Evolutionary conservation across 139 green algal genomes (phyloP).

Genomic region (Chlorokybus atmophyticus): DNA sequence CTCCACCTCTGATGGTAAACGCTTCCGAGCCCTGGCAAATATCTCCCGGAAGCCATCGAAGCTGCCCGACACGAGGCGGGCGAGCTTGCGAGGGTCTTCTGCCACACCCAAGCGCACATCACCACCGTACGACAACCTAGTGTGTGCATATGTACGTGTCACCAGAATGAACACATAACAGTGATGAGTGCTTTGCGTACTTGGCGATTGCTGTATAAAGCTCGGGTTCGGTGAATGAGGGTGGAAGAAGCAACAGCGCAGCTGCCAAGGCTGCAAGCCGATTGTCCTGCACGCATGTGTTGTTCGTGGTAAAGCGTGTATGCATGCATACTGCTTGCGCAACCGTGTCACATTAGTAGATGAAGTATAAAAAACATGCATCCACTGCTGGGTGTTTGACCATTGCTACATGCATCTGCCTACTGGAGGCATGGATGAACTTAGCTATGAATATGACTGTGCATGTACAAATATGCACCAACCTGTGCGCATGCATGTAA

Average conservation of each 20-base stretch:
- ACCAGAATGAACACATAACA: too few relatives aligned
- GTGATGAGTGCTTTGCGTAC: too few relatives aligned
- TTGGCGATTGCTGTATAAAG: too few relatives aligned
- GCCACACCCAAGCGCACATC: too few relatives aligned
- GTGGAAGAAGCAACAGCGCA: constrained; percentile 57
- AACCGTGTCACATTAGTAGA: background rate
- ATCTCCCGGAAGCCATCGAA: too few relatives aligned
- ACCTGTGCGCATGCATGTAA: background rate
- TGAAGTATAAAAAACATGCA: background rate
- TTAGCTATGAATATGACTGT: background rate
- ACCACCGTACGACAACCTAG: too few relatives aligned
- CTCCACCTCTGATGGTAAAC: too few relatives aligned
- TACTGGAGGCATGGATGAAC: background rate
- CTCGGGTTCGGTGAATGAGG: constrained; percentile 33
- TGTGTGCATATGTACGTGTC: too few relatives aligned
- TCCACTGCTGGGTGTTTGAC: background rate
- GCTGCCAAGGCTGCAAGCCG: constrained; percentile 38
- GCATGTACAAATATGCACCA: background rate
- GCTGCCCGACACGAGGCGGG: too few relatives aligned
- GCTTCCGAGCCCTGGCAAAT: too few relatives aligned
- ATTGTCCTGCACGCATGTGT: constrained; percentile 33
- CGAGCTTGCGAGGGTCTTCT: too few relatives aligned
- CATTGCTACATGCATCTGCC: background rate
- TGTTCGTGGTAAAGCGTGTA: background rate
- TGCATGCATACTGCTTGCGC: background rate